Evolutionary conservation across 768 basidiomycete species (phyloP).

Genomic region (Nidula microcarpa): DNA sequence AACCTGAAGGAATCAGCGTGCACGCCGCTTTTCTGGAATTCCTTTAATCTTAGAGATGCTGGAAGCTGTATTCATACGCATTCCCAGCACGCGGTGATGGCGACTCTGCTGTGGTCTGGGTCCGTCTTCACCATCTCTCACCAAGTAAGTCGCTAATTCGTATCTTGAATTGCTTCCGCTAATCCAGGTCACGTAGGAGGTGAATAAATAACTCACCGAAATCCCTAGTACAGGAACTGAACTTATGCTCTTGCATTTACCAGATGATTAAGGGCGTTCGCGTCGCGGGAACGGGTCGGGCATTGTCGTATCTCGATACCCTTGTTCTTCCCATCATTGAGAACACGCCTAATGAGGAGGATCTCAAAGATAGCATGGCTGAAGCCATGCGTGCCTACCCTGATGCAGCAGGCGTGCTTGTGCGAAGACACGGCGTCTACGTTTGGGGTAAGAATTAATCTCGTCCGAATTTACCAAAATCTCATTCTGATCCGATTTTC

Average conservation of each 20-base stretch:
- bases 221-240: not conserved
- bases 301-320: conserved; percentile 82
- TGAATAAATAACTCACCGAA: conserved; percentile 6
- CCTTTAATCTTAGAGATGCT: conserved; percentile 74
- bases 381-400: conserved; percentile 80
- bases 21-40: conserved; percentile 91
- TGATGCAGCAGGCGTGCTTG: conserved; percentile 73
- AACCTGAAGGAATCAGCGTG: conserved; percentile 84
- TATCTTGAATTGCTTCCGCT: conserved; percentile 5
- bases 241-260: not conserved
- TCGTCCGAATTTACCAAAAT: too few relatives aligned
- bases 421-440: conserved; percentile 78
- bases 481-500: not conserved
- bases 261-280: conserved; percentile 94
- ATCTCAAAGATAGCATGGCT: conserved; percentile 85
- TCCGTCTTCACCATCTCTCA: conserved; percentile 77
- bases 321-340: conserved; percentile 86
- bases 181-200: conserved; percentile 33
- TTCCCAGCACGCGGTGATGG: conserved; percentile 88
- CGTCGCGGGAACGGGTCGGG: conserved; percentile 68
- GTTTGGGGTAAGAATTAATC: conserved; percentile 61
- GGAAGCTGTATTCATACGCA: conserved; percentile 92
- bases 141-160: conserved; percentile 44
- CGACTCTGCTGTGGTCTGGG: conserved; percentile 73
- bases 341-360: conserved; percentile 89